A percentile compares a stretch with the other conserved stretches of the same genome.
Conservation (phyloP, 208 protist genomes). For the Trichomonas gallinae region DNA sequence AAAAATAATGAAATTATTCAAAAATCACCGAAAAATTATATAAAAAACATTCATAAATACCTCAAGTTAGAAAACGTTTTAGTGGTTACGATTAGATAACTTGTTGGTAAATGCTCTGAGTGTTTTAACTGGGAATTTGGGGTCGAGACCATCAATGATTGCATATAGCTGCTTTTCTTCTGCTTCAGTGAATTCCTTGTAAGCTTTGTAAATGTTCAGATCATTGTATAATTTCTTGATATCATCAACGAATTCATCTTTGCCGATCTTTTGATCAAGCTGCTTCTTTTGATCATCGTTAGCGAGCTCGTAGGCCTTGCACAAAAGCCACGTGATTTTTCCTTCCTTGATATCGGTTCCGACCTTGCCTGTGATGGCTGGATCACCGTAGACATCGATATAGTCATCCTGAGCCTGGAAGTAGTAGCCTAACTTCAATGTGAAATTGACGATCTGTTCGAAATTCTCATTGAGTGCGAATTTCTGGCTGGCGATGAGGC, state of each 20-base stretch:
- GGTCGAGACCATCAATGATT: background rate
- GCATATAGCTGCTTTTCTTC: background rate
- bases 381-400: conserved; percentile 51
- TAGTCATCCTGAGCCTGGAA: conserved; percentile 50
- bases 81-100: background rate
- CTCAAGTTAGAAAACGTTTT: background rate
- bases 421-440: conserved; percentile 23
- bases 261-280: background rate
- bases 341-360: conserved; percentile 53
- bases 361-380: conserved; percentile 44
- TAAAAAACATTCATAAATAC: no score
- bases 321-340: conserved; percentile 77
- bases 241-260: background rate
- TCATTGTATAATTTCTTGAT: background rate
- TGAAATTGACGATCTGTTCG: background rate
- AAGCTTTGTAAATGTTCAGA: background rate
- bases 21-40: no score
- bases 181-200: background rate
- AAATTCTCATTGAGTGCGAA: no score
- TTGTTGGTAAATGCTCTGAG: background rate
- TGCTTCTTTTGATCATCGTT: background rate
- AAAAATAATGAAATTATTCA: no score
- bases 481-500: conserved; percentile 24
- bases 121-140: background rate
- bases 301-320: conserved; percentile 44